phyloP scores from a whole-genome alignment of 768 basidiomycete species.

The Boletellus sp. region DNA sequence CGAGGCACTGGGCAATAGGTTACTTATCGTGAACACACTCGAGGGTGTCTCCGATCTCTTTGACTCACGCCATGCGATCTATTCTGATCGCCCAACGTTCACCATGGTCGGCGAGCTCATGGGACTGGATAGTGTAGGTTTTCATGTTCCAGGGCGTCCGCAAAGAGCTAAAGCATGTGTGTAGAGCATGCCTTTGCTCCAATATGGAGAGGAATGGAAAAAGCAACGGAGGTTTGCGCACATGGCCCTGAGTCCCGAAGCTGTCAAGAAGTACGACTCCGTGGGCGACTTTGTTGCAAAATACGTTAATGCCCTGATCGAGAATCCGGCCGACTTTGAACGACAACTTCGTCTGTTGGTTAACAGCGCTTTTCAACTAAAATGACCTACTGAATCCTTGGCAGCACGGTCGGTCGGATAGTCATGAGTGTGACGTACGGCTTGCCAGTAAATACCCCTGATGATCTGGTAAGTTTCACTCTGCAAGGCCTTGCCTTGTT shows the following conservation, averaged over 20 bases:
- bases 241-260: conserved; percentile 25
- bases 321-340: conserved; percentile 16
- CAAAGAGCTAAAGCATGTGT: background rate
- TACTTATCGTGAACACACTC: conserved; percentile 31
- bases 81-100: conserved; percentile 34
- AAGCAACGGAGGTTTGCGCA: conserved; percentile 30
- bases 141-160: background rate
- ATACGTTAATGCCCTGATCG: conserved; percentile 12
- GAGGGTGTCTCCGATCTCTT: conserved; percentile 28
- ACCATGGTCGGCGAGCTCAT: conserved; percentile 37
- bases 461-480: conserved; percentile 17
- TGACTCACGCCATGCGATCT: conserved; percentile 25
- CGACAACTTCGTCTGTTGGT: conserved; percentile 22
- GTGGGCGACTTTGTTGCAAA: conserved; percentile 29
- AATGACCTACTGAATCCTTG: background rate
- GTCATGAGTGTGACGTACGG: conserved; percentile 27
- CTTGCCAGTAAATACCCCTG: conserved; percentile 13
- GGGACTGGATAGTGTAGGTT: conserved; percentile 17
- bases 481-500: background rate
- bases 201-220: conserved; percentile 20
- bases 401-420: conserved; percentile 12
- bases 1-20: conserved; percentile 23
- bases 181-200: conserved; percentile 24
- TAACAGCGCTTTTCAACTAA: background rate
- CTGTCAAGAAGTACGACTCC: conserved; percentile 31